Conservation (phyloP, 768 basidiomycete genomes). For the Leccinellum luteum region DNA sequence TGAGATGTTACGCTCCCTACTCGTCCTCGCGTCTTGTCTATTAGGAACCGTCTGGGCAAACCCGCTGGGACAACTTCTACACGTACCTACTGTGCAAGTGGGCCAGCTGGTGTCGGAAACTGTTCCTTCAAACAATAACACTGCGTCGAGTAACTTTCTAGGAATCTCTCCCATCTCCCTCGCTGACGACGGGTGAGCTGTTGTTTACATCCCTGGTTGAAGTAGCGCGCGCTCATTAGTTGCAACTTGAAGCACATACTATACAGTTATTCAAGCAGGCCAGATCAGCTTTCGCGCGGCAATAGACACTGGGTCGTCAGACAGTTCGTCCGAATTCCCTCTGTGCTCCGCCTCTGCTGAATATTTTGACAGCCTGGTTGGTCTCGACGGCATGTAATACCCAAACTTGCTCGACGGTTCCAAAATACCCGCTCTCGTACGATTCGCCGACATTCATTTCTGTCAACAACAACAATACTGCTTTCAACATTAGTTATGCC, state of each 20-base stretch:
- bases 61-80: background rate
- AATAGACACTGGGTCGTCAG: constrained; percentile 67
- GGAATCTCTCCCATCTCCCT: constrained; percentile 46
- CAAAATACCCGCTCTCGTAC: constrained; percentile 70
- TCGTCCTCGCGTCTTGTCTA: constrained; percentile 13
- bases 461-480: constrained; percentile 59
- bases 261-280: constrained; percentile 56
- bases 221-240: constrained; percentile 5
- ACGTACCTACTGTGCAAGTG: constrained; percentile 12
- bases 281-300: constrained; percentile 64
- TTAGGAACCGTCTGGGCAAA: constrained; percentile 7
- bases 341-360: background rate
- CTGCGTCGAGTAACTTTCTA: constrained; percentile 28
- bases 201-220: constrained; percentile 26
- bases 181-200: constrained; percentile 47
- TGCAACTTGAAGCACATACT: constrained; percentile 70
- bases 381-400: constrained; percentile 61
- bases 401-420: constrained; percentile 51
- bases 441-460: constrained; percentile 61
- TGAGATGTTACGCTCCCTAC: constrained; percentile 18
- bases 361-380: constrained; percentile 60
- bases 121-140: constrained; percentile 11
- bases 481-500: constrained; percentile 59
- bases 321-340: constrained; percentile 17
- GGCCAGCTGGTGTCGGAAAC: constrained; percentile 9